Conservation (phyloP, 148 eudicot genomes). For the Fagopyrum tataricum region DNA sequence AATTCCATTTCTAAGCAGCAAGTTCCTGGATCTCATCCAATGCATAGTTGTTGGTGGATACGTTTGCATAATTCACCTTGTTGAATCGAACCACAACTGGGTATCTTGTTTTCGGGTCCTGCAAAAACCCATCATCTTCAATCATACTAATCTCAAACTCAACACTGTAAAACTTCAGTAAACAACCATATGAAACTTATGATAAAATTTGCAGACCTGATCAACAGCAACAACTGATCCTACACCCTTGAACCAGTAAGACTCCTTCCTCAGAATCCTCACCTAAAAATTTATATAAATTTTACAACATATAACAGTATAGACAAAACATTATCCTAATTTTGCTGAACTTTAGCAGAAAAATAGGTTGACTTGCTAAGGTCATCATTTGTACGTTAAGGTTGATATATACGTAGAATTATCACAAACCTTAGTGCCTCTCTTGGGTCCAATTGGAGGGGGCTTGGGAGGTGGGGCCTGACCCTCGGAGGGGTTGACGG, state of each 20-base stretch:
- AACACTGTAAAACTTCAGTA: not conserved
- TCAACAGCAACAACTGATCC: slow-evolving; percentile 96
- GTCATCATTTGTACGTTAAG: not conserved
- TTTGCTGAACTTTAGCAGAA: not conserved
- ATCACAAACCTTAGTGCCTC: slow-evolving; percentile 63
- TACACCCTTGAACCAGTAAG: slow-evolving; percentile 89
- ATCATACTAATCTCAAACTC: not conserved
- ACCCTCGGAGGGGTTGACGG: slow-evolving; percentile 23
- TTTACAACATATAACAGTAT: not conserved
- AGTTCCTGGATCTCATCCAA: slow-evolving; percentile 86
- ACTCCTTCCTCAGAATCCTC: slow-evolving; percentile 85
- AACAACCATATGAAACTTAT: not conserved
- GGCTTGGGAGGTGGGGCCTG: slow-evolving; percentile 64
- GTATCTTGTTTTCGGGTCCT: slow-evolving; percentile 87
- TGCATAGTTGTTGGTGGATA: slow-evolving; percentile 96
- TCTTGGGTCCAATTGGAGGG: slow-evolving; percentile 91
- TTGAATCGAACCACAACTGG: slow-evolving; percentile 92
- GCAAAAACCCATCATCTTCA: slow-evolving; percentile 17
- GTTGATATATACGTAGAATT: not conserved
- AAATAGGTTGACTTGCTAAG: not conserved
- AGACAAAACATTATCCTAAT: not conserved
- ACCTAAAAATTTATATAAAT: slow-evolving; percentile 33
- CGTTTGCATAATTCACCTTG: slow-evolving; percentile 91
- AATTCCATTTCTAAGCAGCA: slow-evolving; percentile 13
- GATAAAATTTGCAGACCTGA: slow-evolving; percentile 42